phyloP scores from a whole-genome alignment of 495 filamentous ascomycete genomes.

The Pyrenula aspistea region DNA sequence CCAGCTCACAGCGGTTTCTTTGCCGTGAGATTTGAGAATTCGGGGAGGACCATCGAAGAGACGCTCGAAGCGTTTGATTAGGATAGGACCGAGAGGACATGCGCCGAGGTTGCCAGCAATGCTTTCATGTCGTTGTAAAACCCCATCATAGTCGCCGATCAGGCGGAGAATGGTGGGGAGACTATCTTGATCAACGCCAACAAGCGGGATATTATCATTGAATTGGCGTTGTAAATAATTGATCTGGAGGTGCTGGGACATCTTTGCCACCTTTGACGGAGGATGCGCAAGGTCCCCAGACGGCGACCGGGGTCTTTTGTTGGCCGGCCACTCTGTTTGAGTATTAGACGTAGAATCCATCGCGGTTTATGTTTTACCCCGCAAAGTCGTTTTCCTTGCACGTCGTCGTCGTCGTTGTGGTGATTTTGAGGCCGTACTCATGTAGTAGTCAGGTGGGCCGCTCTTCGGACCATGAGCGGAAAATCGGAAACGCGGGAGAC shows the following conservation, averaged over 20 bases:
- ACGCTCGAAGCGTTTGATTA: slow-evolving; percentile 76
- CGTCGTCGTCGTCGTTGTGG: not conserved
- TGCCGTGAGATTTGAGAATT: slow-evolving; percentile 52
- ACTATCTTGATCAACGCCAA: slow-evolving; percentile 40
- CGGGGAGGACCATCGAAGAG: slow-evolving; percentile 71
- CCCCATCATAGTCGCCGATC: slow-evolving; percentile 69
- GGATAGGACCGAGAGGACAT: slow-evolving; percentile 66
- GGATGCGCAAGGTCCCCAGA: slow-evolving; percentile 30
- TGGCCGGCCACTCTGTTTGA: slow-evolving; percentile 24
- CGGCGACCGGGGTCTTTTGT: slow-evolving; percentile 52
- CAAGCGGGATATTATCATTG: slow-evolving; percentile 46
- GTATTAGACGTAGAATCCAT: slow-evolving; percentile 12
- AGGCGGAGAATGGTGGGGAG: slow-evolving; percentile 52
- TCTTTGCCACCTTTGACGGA: slow-evolving; percentile 41
- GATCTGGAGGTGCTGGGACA: slow-evolving; percentile 55
- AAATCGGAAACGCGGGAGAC: slow-evolving; percentile 6
- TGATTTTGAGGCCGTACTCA: not conserved
- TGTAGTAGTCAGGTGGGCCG: not conserved
- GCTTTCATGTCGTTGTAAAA: slow-evolving; percentile 74
- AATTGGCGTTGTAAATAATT: slow-evolving; percentile 68
- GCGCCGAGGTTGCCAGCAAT: slow-evolving; percentile 77
- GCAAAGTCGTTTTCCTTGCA: too few species aligned
- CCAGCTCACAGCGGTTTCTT: slow-evolving; percentile 60
- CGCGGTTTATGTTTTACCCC: not conserved
- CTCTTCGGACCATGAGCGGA: slow-evolving; percentile 17